Evolutionary conservation across 1,284 basidiomycete species (phyloP), one percentile per base, ranked within the genome.

Genomic region (Bondarzewia mesenterica): DNA sequence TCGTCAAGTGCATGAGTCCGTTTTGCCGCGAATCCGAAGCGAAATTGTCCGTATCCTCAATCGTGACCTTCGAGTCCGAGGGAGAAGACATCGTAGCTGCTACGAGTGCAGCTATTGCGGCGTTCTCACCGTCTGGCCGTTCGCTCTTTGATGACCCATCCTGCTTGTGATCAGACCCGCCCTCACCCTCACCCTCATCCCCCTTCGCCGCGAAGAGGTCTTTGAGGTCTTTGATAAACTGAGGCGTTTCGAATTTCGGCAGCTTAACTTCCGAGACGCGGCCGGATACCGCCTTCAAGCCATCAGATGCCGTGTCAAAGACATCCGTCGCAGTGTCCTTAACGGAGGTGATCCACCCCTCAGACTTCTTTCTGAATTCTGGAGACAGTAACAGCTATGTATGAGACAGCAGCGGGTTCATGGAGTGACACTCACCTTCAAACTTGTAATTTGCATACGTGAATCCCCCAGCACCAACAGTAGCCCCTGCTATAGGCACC

Each of bases 391-490:
- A 38, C 22, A 26, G 29, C 18, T 7, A 25, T 7, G 40, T 38
- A 14, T 32, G 44, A 26, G 37, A n/a, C n/a, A 27, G 18, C 35
- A 29, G 22, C 20, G 41, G 35, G n/a, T 12, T n/a, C 42, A 44
- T 36, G 21, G 7, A 29, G 22, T 25, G 16, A 36, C 25, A 23
- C 80, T 56, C 52, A 90, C 92, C 89, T 72, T 96, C 92, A 58
- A 93, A 83, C 69, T 91, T 92, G 72, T 93, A 94, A 63, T 93
- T 93, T 15, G 90, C 92, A 65, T 94, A 95, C 5, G 88, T 89
- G 49, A 93, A 70, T 0, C 89, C 85, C n/a, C 93, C 92, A 1
- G 86, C 92, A 10, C 92, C 91, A 20, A 92, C 78, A 0, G 89
- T 89, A 20, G 82, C 85, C 12, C 86, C 89, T 26, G 89, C 91